Conservation (phyloP, 148 eudicot species). For the Tetragonia tetragonoides region DNA sequence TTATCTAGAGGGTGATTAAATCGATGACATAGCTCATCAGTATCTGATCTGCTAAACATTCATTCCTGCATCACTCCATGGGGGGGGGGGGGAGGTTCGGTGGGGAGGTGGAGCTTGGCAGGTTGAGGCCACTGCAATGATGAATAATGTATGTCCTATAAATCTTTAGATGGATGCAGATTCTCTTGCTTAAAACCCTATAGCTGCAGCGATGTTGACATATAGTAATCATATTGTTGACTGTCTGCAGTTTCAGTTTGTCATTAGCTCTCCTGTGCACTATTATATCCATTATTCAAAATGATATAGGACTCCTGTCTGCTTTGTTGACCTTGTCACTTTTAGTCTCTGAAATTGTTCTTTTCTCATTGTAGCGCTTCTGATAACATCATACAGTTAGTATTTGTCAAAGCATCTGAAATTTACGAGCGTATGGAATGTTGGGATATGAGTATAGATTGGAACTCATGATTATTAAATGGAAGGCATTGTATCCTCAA, state of each 20-base stretch:
- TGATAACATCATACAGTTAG: not conserved
- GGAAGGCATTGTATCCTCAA: not conserved
- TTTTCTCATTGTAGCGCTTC: not conserved
- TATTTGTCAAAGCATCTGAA: conserved; percentile 4
- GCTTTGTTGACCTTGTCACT: not conserved
- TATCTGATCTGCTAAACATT: too few relatives aligned
- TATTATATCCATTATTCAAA: not conserved
- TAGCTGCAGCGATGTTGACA: not conserved
- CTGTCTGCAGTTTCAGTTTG: not conserved
- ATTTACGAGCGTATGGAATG: not conserved
- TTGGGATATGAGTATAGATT: not conserved
- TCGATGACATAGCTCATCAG: too few relatives aligned
- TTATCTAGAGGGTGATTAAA: too few relatives aligned
- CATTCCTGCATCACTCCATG: not conserved
- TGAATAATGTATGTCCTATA: not conserved
- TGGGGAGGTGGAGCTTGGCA: not conserved
- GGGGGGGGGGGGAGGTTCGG: not conserved
- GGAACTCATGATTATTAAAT: not conserved
- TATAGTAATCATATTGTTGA: not conserved
- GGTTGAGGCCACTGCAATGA: not conserved
- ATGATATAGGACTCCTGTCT: not conserved
- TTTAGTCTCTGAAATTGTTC: not conserved
- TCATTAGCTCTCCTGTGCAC: not conserved
- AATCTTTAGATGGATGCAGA: not conserved
- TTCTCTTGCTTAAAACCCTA: not conserved